Conservation (phyloP, 179 eudicot species). For the Patellifolia procumbens region DNA sequence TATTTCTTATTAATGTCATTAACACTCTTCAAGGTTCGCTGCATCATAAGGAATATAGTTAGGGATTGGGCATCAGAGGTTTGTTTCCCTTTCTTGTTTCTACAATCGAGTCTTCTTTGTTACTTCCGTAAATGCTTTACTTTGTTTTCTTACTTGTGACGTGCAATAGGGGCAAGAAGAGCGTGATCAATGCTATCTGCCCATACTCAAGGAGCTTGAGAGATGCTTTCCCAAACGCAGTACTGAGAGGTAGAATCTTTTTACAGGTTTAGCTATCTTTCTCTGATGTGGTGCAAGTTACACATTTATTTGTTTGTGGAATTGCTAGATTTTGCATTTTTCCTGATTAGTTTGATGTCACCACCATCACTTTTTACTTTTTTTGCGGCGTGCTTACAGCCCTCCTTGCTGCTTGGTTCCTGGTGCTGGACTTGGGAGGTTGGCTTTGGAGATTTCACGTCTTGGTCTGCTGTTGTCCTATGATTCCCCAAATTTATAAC, state of each 20-base stretch:
- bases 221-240: conserved; percentile 59
- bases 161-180: conserved; percentile 74
- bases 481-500: conserved; percentile 2
- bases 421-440: conserved; percentile 99
- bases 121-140: conserved; percentile 22
- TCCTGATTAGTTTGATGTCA: neutral
- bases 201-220: conserved; percentile 87
- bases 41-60: conserved; percentile 87
- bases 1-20: conserved; percentile 13
- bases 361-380: neutral
- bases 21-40: conserved; percentile 62
- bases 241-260: conserved; percentile 51
- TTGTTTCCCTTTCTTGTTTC: conserved; percentile 22
- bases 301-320: neutral
- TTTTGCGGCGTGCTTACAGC: conserved; percentile 34
- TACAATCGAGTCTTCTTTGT: conserved; percentile 1
- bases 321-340: neutral
- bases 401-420: conserved; percentile 97
- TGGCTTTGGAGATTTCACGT: conserved; percentile 95
- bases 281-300: neutral
- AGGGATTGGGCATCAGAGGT: conserved; percentile 99
- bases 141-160: conserved; percentile 4
- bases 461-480: conserved; percentile 52
- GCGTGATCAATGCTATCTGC: conserved; percentile 92
- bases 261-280: neutral